A percentile compares a stretch with the other conserved stretches of the same genome.
Evolutionary conservation across 768 basidiomycete species (phyloP).

Genomic region (Macrocybe gigantea): DNA sequence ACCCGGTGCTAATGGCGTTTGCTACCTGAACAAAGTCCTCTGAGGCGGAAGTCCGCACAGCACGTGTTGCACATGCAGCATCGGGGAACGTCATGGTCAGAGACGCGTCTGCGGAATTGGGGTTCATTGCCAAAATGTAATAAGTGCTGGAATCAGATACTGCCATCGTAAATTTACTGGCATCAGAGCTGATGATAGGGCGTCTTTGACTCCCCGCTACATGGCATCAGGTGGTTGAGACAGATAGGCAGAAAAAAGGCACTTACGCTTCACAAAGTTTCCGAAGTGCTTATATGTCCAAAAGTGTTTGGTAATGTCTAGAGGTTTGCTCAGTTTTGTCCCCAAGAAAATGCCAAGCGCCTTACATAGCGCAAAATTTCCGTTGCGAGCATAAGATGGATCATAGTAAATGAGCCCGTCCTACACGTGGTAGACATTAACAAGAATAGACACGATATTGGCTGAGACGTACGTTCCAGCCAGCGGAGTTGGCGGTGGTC

Average conservation of each 20-base stretch:
- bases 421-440: conserved; percentile 8
- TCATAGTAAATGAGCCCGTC: conserved; percentile 38
- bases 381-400: conserved; percentile 27
- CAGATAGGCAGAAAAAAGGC: neutral
- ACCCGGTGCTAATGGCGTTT: conserved; percentile 17
- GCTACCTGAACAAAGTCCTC: conserved; percentile 28
- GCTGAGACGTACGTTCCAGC: conserved; percentile 31
- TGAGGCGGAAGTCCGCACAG: conserved; percentile 23
- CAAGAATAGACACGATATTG: neutral
- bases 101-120: conserved; percentile 19
- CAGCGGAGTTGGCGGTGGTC: conserved; percentile 28
- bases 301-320: conserved; percentile 32
- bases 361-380: conserved; percentile 30
- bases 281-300: conserved; percentile 36
- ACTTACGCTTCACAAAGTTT: conserved; percentile 33
- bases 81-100: conserved; percentile 28
- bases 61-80: conserved; percentile 20
- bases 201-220: conserved; percentile 31
- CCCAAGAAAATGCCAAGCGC: neutral
- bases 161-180: conserved; percentile 24
- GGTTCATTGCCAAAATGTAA: conserved; percentile 29
- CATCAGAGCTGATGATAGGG: conserved; percentile 25
- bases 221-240: neutral
- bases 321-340: neutral
- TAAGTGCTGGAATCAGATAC: conserved; percentile 21